Evolutionary conservation across 306 rosid species (phyloP), one percentile per base, ranked within the genome.

Genomic region (Hippophae rhamnoides): DNA sequence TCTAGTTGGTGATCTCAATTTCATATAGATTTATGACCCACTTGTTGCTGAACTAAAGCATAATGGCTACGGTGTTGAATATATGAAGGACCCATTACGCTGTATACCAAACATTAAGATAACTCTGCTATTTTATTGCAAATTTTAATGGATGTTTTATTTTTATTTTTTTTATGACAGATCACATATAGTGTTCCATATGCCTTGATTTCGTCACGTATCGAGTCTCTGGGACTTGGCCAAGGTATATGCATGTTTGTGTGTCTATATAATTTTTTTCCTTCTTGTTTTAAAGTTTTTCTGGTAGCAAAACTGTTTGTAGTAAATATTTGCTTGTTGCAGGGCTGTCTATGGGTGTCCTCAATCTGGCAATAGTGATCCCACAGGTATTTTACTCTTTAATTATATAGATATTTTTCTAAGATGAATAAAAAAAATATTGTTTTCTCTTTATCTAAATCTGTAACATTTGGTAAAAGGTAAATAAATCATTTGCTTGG

Each of bases 331-430:
- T 72, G 67, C 69, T 55, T 68, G 62, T 78, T 76, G 69, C 86
- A 92, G 95, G 96, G 63, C 83, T 88, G 75, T 92, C 99, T 53
- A 82, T 80, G 94, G 99, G 95, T 74, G 85, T 92, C 59, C 81
- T 92, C 70, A 92, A 88, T 81, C 84, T 88, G 68, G 94, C 96
- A 69, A 78, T 85, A 58, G 96, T 88, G 54, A 44, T 92, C 75
- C 95, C 96, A 18, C 97, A 85, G 95, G 99, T 92, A 84, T 53
- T 70, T 58, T 52, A 64, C 67, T 61, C 57, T 46, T 47, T 51
- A 11, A 51, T 56, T 53, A 63, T 5, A 62, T 67, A 14, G 51
- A 44, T 46, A 53, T 9, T 56, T 40, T 46, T 13, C 8, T 26
- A 7, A 10, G 26, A 55, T 14, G n/a, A 9, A 12, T 10, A n/a